Evolutionary conservation across 2,329 filamentous ascomycete genomes (phyloP), one percentile per base, ranked within the genome.

Genomic region (Calonectria crousiana): DNA sequence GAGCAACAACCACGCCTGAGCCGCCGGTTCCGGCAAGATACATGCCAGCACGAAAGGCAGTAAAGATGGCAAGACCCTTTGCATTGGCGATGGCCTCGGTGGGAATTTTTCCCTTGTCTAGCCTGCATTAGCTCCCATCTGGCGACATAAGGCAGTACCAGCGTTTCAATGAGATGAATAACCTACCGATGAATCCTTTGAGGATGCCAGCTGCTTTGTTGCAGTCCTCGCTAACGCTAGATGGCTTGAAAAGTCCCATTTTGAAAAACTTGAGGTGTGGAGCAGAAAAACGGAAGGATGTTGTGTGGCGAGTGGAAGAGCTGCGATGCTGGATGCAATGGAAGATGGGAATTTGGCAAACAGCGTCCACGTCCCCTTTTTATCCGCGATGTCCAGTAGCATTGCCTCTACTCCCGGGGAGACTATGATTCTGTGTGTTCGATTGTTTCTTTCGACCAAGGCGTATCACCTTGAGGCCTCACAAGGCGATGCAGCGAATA

Each of bases 1-100:
- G 87, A 9, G 86, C 88, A 52, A 92, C 83, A 9, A 92, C 84
- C 14, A 92, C 81, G 38, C 90, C 90, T 6, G 88, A 89, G 16
- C 90, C 90, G 14, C 89, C 88, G 0, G 89, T 88, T n/a, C 89
- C 89, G 10, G 88, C 89, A 32, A 91, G 81, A 85, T 89, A 90
- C n/a, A 91, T 83, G 2, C 89, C 90, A 2, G 88, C 88, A 41
- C 90, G 88, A 87, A 92, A 90, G 1, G 88, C 90, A 3, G 89
- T 91, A 85, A 92, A 91, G 74, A 92, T 90, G 69, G 90, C 90
- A 16, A 92, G 84, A 5, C 89, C 90, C 78, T 88, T 88, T 28
- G 89, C 89, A 79, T 88, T 88, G 44, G 85, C 83, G 74, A 92
- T 89, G 2, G 89, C 89, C 75, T 87, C 76, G 2, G 75, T 71